phyloP scores from a whole-genome alignment of 768 basidiomycete genomes.

The Mycena amicta region DNA sequence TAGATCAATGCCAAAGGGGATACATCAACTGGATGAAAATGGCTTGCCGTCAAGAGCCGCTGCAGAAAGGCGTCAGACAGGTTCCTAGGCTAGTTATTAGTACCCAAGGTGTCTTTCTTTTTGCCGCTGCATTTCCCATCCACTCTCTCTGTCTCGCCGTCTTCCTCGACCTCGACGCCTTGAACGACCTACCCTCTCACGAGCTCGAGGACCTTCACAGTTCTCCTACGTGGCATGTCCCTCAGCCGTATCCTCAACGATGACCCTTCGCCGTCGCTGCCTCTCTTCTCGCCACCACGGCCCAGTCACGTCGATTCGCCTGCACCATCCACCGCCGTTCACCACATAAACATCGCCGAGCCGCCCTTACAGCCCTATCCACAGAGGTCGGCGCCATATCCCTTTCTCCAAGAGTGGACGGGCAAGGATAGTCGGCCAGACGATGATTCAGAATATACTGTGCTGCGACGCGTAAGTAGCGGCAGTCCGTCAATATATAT shows the following conservation, averaged over 20 bases:
- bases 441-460: slow-evolving; percentile 58
- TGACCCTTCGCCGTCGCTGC: slow-evolving; percentile 51
- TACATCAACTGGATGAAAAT: background rate
- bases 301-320: slow-evolving; percentile 34
- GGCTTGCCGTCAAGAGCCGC: no score
- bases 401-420: slow-evolving; percentile 14
- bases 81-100: background rate
- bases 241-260: slow-evolving; percentile 81
- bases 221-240: slow-evolving; percentile 57
- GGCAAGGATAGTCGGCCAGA: slow-evolving; percentile 26
- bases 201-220: no score
- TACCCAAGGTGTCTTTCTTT: background rate
- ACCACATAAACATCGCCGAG: slow-evolving; percentile 9
- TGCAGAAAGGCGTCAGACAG: background rate
- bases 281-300: no score
- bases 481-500: background rate
- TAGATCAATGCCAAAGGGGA: background rate
- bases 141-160: slow-evolving; percentile 9
- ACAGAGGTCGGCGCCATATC: slow-evolving; percentile 8
- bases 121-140: background rate
- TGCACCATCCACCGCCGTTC: slow-evolving; percentile 9
- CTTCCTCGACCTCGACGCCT: slow-evolving; percentile 12
- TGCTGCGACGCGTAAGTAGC: slow-evolving; percentile 59
- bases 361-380: slow-evolving; percentile 7
- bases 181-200: no score